Evolutionary conservation across 257 asterid genomes (phyloP).

Genomic region (Forsythia viridissima): DNA sequence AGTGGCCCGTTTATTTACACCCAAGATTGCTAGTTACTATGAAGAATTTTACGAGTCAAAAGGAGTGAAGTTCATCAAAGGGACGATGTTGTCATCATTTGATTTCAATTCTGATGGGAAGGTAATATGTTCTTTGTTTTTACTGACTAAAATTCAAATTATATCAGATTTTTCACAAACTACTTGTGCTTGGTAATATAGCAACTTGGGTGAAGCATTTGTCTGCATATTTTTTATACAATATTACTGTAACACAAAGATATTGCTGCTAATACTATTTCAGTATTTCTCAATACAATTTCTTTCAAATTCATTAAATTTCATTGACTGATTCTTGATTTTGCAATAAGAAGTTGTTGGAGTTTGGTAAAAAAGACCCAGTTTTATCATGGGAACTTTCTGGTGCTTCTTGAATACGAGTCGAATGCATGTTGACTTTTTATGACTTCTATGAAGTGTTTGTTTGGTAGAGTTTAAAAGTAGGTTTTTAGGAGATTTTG

Average conservation of each 20-base stretch:
- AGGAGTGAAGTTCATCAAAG: constrained; percentile 91
- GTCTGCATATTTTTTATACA: background rate
- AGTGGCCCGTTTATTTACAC: constrained; percentile 94
- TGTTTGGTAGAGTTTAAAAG: too few relatives aligned
- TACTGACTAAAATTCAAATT: background rate
- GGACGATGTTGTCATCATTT: constrained; percentile 86
- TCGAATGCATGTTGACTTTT: background rate
- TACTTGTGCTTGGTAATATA: background rate
- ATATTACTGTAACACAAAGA: background rate
- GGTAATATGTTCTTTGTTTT: constrained; percentile 39
- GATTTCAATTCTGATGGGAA: constrained; percentile 73
- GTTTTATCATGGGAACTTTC: background rate
- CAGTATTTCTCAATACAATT: background rate
- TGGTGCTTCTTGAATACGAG: background rate
- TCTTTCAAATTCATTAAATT: background rate
- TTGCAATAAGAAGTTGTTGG: background rate
- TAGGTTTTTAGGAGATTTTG: too few relatives aligned
- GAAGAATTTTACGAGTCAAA: constrained; percentile 90
- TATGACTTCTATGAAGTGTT: background rate
- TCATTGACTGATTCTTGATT: background rate
- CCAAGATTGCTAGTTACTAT: constrained; percentile 79
- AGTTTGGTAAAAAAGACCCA: background rate
- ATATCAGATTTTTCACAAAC: background rate
- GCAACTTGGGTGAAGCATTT: background rate
- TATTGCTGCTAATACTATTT: background rate